Percentiles rank a stretch among this genome's conserved stretches.
Evolutionary conservation across 2,329 filamentous ascomycete species (phyloP).

Genomic region (Colletotrichum euphorbiae): DNA sequence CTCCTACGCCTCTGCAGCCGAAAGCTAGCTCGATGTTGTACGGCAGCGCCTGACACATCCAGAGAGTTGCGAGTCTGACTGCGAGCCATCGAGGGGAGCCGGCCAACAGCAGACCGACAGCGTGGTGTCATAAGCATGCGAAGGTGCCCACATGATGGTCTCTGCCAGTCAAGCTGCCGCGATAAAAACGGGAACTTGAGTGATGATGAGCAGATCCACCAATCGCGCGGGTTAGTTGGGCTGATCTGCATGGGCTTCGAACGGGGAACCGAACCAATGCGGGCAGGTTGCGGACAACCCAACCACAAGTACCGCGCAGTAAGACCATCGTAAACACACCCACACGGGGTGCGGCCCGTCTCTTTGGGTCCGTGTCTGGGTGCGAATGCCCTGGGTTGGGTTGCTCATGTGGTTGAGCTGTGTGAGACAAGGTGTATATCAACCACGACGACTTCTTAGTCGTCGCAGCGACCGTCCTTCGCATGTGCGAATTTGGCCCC

Average conservation of each 20-base stretch:
- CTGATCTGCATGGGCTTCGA: conserved; percentile 21
- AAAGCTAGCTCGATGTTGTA: conserved; percentile 9
- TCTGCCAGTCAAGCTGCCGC: conserved; percentile 14
- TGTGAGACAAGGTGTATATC: conserved; percentile 27
- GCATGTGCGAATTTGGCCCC: conserved; percentile 26
- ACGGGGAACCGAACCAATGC: conserved; percentile 29
- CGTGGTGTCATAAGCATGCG: conserved; percentile 24
- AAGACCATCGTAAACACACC: conserved; percentile 13
- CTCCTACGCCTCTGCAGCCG: background rate
- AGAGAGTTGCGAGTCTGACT: conserved; percentile 16
- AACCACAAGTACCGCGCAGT: conserved; percentile 34
- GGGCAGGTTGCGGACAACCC: conserved; percentile 18
- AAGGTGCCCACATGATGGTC: conserved; percentile 30
- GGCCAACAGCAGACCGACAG: conserved; percentile 30
- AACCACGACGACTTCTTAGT: conserved; percentile 24
- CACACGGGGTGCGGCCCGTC: conserved; percentile 35
- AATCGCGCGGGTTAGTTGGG: conserved; percentile 26
- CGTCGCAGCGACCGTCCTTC: conserved; percentile 17
- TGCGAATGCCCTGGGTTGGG: background rate
- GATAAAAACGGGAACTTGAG: conserved; percentile 17
- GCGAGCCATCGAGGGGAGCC: conserved; percentile 11
- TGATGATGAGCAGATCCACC: conserved; percentile 33
- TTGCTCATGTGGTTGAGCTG: conserved; percentile 24
- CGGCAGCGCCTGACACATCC: conserved; percentile 36
- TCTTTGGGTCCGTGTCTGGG: conserved; percentile 13